Percentiles rank a stretch among this genome's conserved stretches.
These are phyloP conservation scores for Gossypium thurberi DNA, from an alignment of 345 rosid species.

Conservation along the genomic window DNA sequence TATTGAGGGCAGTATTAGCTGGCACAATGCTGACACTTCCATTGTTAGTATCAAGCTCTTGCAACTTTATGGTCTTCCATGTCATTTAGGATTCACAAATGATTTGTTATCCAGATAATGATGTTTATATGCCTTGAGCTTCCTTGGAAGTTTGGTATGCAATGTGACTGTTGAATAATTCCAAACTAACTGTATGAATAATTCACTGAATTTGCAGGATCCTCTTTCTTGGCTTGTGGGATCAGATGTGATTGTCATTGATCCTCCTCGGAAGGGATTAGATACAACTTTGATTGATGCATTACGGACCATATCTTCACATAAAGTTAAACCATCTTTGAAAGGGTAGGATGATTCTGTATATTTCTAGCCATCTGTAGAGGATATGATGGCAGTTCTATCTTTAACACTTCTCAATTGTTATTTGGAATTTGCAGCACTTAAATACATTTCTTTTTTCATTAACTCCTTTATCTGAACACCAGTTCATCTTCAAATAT, in stretches of 20 bases:
- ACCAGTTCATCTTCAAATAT: conserved; percentile 36
- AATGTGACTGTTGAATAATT: background rate
- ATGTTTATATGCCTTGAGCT: background rate
- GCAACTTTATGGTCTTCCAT: conserved; percentile 5
- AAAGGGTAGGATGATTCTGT: conserved; percentile 38
- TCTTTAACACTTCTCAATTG: background rate
- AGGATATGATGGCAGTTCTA: background rate
- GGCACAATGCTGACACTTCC: conserved; percentile 91
- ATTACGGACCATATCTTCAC: conserved; percentile 42
- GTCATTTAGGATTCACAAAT: background rate
- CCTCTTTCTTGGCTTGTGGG: conserved; percentile 90
- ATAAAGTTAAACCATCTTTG: conserved; percentile 35
- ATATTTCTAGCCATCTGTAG: background rate
- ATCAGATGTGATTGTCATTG: conserved; percentile 77
- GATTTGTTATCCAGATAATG: background rate
- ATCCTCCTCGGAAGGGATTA: conserved; percentile 95
- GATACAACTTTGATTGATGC: conserved; percentile 68
- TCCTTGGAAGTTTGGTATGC: background rate
- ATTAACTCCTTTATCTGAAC: conserved; percentile 5
- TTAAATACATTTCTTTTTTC: conserved; percentile 6
- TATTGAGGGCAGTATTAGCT: conserved; percentile 64
- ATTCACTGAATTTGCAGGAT: conserved; percentile 41
- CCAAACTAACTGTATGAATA: conserved; percentile 2
- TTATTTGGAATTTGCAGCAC: background rate
- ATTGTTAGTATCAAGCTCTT: conserved; percentile 38